Evolutionary conservation across 2,329 filamentous ascomycete genomes (phyloP).

Genomic region (Akanthomyces uredinophilus): DNA sequence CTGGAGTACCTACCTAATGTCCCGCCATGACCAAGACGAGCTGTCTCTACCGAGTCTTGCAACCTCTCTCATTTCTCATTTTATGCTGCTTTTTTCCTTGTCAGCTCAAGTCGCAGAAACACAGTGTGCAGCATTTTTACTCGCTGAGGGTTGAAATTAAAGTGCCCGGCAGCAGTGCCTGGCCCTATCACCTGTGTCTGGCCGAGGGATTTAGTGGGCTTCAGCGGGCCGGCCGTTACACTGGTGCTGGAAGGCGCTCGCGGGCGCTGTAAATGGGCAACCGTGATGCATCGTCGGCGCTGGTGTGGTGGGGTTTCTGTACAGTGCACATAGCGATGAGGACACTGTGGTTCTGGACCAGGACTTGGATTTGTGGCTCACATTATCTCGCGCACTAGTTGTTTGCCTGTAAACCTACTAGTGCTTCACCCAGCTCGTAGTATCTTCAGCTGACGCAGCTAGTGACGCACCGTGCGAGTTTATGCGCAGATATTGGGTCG

Average conservation of each 20-base stretch:
- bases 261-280: background rate
- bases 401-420: background rate
- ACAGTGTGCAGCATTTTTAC: background rate
- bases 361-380: background rate
- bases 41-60: too few relatives aligned
- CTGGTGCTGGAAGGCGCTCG: background rate
- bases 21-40: background rate
- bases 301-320: background rate
- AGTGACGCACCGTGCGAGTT: background rate
- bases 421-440: background rate
- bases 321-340: background rate
- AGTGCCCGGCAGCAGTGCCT: background rate
- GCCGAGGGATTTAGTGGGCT: background rate
- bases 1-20: background rate
- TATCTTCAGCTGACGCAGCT: conserved; percentile 8
- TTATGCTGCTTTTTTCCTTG: background rate
- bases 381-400: background rate
- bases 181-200: background rate
- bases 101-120: background rate
- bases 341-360: conserved; percentile 10
- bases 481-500: background rate
- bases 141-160: background rate
- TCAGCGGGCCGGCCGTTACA: conserved; percentile 5
- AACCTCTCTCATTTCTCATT: background rate
- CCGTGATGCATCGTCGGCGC: background rate